Evolutionary conservation across 768 basidiomycete genomes (phyloP), one percentile per base, ranked within the genome.

Genomic region (Mycena metata): DNA sequence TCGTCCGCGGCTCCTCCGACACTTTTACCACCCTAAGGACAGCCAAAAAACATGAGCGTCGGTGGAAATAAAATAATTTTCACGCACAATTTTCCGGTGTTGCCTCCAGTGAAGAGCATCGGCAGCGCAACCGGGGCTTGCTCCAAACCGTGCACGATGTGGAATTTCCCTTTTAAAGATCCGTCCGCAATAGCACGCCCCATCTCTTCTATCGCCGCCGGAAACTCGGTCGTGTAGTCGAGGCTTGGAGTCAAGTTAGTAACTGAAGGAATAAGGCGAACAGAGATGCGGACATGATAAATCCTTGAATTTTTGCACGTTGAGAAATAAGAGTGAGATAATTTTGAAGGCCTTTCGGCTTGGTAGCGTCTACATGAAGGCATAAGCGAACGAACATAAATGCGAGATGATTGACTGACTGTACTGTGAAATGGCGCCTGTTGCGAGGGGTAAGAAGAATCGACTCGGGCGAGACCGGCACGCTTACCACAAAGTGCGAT

Each of bases 401-500:
- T 0, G 56, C 60, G 6, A 26, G 11, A 50, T 30, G 1, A 6
- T 23, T 13, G 12, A 78, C 89, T 61, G 69, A 92, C 91, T 94
- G 76, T 96, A 96, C 30, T 87, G 86, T 47, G 95, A 93, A 70
- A 98, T 96, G 36, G 93, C 94, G 62, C 93, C 91, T 93, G 50
- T 21, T 47, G 43, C 52, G 42, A 46, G 55, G 16, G 9, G 42
- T n/a, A 24, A 50, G 52, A 1, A 41, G 17, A 24, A 23, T n/a
- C 52, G 11, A 33, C 42, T 56, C 12, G 33, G 19, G 41, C 36
- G 67, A 3, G 13, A 39, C 43, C 10, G 39, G 39, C 39, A 39
- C 2, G 77, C 89, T 50, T 66, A 92, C 96, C 96, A 72, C 96
- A 97, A 21, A 96, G 78, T 16, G 88, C 88, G 64, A 98, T 87